Evolutionary conservation across 495 filamentous ascomycete species (phyloP).

Genomic region (Hypoxylon lienhwacheense): DNA sequence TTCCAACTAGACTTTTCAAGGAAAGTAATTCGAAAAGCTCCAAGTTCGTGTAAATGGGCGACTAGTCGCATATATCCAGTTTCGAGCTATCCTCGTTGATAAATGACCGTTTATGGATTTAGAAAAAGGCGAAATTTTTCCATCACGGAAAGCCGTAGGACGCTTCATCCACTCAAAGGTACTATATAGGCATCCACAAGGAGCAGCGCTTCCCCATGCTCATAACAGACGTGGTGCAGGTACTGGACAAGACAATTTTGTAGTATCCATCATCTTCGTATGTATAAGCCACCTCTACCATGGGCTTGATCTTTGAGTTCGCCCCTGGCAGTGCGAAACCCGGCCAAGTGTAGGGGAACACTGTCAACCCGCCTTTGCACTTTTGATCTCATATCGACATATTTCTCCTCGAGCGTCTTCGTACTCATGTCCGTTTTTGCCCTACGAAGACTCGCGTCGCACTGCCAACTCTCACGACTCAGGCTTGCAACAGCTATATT

Average conservation of each 20-base stretch:
- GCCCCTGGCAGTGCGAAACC: constrained; percentile 56
- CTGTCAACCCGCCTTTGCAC: constrained; percentile 56
- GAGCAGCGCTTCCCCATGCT: not conserved
- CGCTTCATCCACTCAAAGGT: no score
- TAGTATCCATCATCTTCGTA: constrained; percentile 37
- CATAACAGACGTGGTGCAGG: not conserved
- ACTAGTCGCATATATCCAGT: no score
- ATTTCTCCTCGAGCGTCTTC: constrained; percentile 42
- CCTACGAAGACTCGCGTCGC: constrained; percentile 39
- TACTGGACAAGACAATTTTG: not conserved
- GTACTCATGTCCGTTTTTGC: constrained; percentile 34
- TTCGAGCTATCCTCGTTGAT: no score
- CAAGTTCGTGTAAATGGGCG: no score
- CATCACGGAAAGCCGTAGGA: no score
- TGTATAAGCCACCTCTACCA: constrained; percentile 49
- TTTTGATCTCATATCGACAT: constrained; percentile 42
- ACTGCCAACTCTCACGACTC: constrained; percentile 56
- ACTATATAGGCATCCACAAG: not conserved
- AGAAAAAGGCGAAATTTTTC: no score
- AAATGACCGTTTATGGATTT: no score
- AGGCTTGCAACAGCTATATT: constrained; percentile 54
- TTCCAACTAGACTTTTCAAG: no score
- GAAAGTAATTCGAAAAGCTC: no score
- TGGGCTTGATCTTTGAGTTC: constrained; percentile 50
- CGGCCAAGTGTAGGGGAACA: constrained; percentile 57